phyloP scores from a whole-genome alignment of 2,329 filamentous ascomycete species.

The Penicillium sp. region DNA sequence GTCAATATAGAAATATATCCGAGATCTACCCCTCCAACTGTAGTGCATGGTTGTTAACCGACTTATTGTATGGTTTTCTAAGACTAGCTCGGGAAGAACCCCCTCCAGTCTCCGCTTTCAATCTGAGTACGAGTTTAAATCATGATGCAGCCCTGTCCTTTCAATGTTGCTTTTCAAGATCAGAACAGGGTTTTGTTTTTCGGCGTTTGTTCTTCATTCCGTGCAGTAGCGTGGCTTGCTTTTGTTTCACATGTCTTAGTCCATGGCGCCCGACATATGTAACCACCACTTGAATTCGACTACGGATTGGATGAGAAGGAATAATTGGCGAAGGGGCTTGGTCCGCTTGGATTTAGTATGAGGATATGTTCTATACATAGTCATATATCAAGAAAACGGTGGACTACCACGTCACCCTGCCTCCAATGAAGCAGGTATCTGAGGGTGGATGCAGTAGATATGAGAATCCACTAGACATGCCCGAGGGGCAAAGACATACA shows the following conservation, averaged over 20 bases:
- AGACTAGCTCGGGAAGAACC: neutral
- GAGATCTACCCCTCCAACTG: neutral
- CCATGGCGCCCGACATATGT: neutral
- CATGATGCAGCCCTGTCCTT: constrained; percentile 3
- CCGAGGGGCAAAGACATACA: neutral
- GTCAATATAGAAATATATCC: constrained; percentile 6
- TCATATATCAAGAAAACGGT: neutral
- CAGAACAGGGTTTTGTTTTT: constrained; percentile 19
- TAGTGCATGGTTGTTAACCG: neutral
- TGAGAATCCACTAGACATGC: neutral
- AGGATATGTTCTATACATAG: neutral
- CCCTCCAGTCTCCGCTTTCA: neutral
- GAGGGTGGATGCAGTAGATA: neutral
- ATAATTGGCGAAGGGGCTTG: neutral
- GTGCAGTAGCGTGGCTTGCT: constrained; percentile 18
- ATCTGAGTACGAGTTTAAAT: neutral
- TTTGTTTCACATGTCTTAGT: constrained; percentile 28
- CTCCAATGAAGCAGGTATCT: neutral
- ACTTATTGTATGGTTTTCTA: neutral
- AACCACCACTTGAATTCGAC: neutral
- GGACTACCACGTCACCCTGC: neutral
- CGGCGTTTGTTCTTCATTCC: neutral
- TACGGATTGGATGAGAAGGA: neutral
- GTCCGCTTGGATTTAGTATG: neutral
- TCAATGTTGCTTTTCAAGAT: neutral